Conservation (phyloP, 139 green algal species). For the Yamagishiella unicocca region DNA sequence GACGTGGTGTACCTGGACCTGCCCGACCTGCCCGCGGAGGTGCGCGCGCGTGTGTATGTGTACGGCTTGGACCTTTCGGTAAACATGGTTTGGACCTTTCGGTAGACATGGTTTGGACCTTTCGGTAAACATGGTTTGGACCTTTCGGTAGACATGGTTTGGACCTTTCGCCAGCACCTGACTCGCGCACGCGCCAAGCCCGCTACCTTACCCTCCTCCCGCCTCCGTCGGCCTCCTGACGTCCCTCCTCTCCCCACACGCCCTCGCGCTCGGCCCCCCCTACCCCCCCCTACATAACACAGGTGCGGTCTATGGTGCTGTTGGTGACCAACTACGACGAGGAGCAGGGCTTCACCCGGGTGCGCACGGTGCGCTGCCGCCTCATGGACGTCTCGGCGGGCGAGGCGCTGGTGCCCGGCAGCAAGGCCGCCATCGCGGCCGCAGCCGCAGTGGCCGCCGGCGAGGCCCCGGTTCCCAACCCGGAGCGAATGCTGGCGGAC, state of each 20-base stretch:
- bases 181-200: too few species aligned
- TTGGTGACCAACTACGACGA: slow-evolving; percentile 58
- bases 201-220: too few species aligned
- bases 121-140: too few species aligned
- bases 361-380: slow-evolving; percentile 36
- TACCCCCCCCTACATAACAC: not conserved
- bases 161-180: too few species aligned
- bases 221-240: too few species aligned
- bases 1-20: slow-evolving; percentile 59
- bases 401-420: slow-evolving; percentile 17
- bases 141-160: too few species aligned
- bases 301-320: slow-evolving; percentile 52
- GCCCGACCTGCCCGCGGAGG: slow-evolving; percentile 56
- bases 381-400: slow-evolving; percentile 32
- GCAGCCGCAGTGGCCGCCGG: not conserved
- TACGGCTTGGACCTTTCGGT: too few species aligned
- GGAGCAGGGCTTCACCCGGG: slow-evolving; percentile 43
- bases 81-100: too few species aligned
- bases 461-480: not conserved
- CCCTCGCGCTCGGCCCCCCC: not conserved
- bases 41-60: not conserved
- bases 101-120: too few species aligned
- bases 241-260: not conserved
- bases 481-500: slow-evolving; percentile 39
- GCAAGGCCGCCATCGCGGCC: not conserved